Evolutionary conservation across 2,329 filamentous ascomycete species (phyloP), one percentile per base, ranked within the genome.

Genomic region (Aspergillus phoenicis): DNA sequence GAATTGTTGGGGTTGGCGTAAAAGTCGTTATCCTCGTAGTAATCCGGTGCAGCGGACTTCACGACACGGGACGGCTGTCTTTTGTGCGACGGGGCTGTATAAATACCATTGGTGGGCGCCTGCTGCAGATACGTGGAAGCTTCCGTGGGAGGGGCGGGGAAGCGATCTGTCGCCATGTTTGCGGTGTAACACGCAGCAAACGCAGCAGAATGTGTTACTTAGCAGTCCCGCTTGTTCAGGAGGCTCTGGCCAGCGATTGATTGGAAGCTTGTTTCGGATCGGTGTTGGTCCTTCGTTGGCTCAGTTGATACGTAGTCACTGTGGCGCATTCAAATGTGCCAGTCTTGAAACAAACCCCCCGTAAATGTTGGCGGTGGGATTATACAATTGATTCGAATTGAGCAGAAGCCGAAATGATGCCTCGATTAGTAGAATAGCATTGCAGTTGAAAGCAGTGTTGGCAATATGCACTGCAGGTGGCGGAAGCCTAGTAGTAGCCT

Each of bases 1-100:
- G 39, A 33, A 8, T 17, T 26, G 22, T 17, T 51, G 48, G 48
- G 33, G 30, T 36, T 41, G 39, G 52, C 8, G 38, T 56, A 52
- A 28, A 28, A 60, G 22, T 52, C 61, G 17, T 60, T 54, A 38
- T 65, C 62, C 17, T 62, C 39, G 24, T 63, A 57, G 45, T 68
- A 56, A 30, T 62, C 49, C 17, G 55, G 55, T 15, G 45, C n/a
- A 13, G 30, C n/a, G 28, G 53, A 43, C 15, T 52, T 52, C 15
- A 56, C 52, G 28, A 22, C 52, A 53, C 67, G 24, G 17, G 57
- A 57, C 13, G 58, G 45, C 57, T 59, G 63, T 41, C 63, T 64
- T 60, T 59, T 64, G 52, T 63, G 64, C 24, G 70, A 71, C n/a
- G 68, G 54, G 41, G 63, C 61, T 54, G 62, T 65, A 52, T 60